These are phyloP conservation scores for Asclepias syriaca DNA, from an alignment of 257 asterid genomes.

Conservation along the genomic window DNA sequence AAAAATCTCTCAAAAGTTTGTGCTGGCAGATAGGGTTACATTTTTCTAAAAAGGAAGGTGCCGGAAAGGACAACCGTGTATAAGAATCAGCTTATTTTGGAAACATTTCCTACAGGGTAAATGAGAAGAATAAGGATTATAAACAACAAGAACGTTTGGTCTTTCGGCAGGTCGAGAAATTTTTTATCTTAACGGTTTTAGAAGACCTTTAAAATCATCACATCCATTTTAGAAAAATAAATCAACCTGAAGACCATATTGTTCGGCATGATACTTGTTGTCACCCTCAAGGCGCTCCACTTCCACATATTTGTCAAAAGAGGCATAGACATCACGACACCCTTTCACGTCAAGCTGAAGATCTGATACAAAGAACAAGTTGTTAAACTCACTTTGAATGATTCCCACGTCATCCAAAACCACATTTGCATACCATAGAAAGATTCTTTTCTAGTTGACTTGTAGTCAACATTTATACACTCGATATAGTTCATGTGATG, in stretches of 20 bases:
- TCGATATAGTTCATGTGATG: conserved; percentile 84
- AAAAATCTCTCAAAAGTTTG: conserved; percentile 1
- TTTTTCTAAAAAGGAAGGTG: neutral
- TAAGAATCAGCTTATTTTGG: neutral
- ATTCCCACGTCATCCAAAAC: neutral
- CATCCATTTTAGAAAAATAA: conserved; percentile 9
- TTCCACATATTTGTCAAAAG: conserved; percentile 83
- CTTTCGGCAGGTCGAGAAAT: too few species aligned
- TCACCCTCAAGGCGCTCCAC: conserved; percentile 81
- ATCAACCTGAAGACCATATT: conserved; percentile 66
- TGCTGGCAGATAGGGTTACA: neutral
- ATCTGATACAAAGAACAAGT: conserved; percentile 37
- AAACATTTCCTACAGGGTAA: neutral
- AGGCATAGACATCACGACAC: conserved; percentile 67
- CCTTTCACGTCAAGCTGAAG: conserved; percentile 88
- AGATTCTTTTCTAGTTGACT: conserved; percentile 84
- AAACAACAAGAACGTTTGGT: neutral
- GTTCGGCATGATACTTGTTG: conserved; percentile 73
- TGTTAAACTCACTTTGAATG: conserved; percentile 5
- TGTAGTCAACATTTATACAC: conserved; percentile 76
- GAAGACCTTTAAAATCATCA: neutral
- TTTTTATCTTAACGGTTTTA: neutral
- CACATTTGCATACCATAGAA: conserved; percentile 50
- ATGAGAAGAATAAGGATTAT: too few species aligned
- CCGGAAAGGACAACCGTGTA: neutral